phyloP scores from a whole-genome alignment of 345 rosid species.

The Salix purpurea region DNA sequence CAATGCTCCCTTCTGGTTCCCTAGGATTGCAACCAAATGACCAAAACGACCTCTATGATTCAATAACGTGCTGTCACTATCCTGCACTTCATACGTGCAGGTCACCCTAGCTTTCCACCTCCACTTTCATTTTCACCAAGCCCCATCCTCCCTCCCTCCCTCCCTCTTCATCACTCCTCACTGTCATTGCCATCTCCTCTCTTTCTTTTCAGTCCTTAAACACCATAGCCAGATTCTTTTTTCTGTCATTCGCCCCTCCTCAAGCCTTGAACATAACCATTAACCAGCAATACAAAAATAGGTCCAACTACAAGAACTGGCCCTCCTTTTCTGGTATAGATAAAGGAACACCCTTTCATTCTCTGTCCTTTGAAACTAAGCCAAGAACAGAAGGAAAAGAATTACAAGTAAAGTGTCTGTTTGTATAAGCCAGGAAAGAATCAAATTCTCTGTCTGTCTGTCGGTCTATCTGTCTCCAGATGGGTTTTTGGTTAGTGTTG shows the following conservation, averaged over 20 bases:
- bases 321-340: not conserved
- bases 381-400: not conserved
- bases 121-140: conserved; percentile 21
- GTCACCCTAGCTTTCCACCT: not conserved
- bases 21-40: not conserved
- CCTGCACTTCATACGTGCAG: conserved; percentile 21
- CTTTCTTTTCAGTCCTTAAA: too few relatives aligned
- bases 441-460: not conserved
- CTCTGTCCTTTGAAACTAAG: not conserved
- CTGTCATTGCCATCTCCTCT: not conserved
- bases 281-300: too few relatives aligned
- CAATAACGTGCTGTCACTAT: conserved; percentile 24
- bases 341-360: conserved; percentile 12
- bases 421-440: conserved; percentile 2
- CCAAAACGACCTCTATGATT: conserved; percentile 2
- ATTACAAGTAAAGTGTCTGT: not conserved
- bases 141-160: not conserved
- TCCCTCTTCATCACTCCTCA: not conserved
- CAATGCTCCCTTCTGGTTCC: conserved; percentile 3
- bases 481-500: conserved; percentile 22
- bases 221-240: too few relatives aligned
- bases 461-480: conserved; percentile 14
- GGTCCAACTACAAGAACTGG: not conserved
- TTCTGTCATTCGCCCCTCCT: too few relatives aligned
- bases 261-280: too few relatives aligned